These are phyloP conservation scores for Biscogniauxia mediterranea DNA, from an alignment of 2,329 filamentous ascomycete species.

Conservation along the genomic window DNA sequence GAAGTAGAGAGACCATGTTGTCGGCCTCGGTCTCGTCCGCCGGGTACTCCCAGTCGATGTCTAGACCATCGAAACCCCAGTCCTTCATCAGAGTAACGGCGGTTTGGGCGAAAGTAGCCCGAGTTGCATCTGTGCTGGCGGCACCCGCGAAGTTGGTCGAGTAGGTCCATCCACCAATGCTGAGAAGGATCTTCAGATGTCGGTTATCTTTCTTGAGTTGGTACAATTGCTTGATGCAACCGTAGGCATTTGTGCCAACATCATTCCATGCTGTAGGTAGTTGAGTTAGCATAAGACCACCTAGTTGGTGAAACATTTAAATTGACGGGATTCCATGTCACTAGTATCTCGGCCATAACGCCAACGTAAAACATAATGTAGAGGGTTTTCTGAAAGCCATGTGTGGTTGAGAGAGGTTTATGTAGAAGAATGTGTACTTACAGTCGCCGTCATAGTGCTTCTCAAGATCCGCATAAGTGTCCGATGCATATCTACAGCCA, in stretches of 20 bases:
- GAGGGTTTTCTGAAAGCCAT: too few relatives aligned
- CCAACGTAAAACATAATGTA: too few relatives aligned
- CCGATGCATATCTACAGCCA: conserved; percentile 54
- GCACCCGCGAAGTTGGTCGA: conserved; percentile 71
- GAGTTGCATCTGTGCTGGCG: conserved; percentile 59
- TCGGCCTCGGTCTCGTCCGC: conserved; percentile 38
- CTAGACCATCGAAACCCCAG: conserved; percentile 55
- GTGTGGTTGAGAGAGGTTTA: too few relatives aligned
- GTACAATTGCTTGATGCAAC: conserved; percentile 77
- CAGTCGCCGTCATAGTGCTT: conserved; percentile 72
- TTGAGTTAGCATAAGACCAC: conserved; percentile 13
- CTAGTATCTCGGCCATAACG: too few relatives aligned
- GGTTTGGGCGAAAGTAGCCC: conserved; percentile 65
- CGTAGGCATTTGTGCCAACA: conserved; percentile 70
- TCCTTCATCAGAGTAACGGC: conserved; percentile 71
- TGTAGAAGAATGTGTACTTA: conserved; percentile 28
- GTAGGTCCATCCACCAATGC: conserved; percentile 85
- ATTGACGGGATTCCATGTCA: too few relatives aligned
- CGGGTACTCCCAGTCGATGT: conserved; percentile 43
- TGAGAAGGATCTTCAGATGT: conserved; percentile 73
- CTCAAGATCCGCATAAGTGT: conserved; percentile 67
- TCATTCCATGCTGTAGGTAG: conserved; percentile 54
- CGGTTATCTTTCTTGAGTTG: conserved; percentile 75
- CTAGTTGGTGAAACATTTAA: too few relatives aligned
- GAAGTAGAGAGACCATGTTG: conserved; percentile 45